Base-by-base conservation (phyloP, 2,329 filamentous ascomycete genomes). In the Pyrenophora teres region DNA sequence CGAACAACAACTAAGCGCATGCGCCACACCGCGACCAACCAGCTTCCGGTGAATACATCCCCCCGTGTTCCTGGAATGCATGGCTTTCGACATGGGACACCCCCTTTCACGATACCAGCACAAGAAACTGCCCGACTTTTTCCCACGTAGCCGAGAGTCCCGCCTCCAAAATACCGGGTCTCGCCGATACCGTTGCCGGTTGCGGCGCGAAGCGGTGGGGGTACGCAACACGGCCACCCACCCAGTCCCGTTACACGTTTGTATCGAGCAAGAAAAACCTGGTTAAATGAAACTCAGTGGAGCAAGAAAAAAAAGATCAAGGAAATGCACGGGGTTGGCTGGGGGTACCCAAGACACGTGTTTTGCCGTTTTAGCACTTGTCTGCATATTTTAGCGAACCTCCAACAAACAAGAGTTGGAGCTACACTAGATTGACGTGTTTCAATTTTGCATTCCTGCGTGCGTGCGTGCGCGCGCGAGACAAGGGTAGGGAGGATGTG, bases 91-190 rank as follows among this genome's bases (percentile, higher is more conserved):
- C 25, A 25, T 25, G 23, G 23, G 23, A 6, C 23, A 25, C 23
- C 23, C 23, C 23, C 23, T 25, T 25, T 25, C 21, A 36, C 42
- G 42, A 21, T 45, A 25, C 32, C 21, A 21, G 41, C 19, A 35
- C 27, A 25, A 19, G 12, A 40, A 30, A 32, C 27, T 19, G 27
- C 19, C 27, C 36, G 16, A 15, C 18, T 15, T 19, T 35, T 16
- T 19, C 38, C 31, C 42, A 37, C 21, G 30, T 32, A 36, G 21
- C 19, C 30, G 21, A 30, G 21, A 30, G 31, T 23, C 43, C 49
- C 42, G 50, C 47, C 13, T 30, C 49, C 52, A 18, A 33, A 21
- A 33, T 39, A 49, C 49, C 52, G 52, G 40, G 44, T 46, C 52
- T 55, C 52, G 52, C 52, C 52, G 52, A 55, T 12, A 12, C 27